Percentiles rank a stretch among this genome's conserved stretches.
These are phyloP conservation scores for Spathaspora gorwiae DNA, from an alignment of 805 yeast genomes.

Conservation along the genomic window DNA sequence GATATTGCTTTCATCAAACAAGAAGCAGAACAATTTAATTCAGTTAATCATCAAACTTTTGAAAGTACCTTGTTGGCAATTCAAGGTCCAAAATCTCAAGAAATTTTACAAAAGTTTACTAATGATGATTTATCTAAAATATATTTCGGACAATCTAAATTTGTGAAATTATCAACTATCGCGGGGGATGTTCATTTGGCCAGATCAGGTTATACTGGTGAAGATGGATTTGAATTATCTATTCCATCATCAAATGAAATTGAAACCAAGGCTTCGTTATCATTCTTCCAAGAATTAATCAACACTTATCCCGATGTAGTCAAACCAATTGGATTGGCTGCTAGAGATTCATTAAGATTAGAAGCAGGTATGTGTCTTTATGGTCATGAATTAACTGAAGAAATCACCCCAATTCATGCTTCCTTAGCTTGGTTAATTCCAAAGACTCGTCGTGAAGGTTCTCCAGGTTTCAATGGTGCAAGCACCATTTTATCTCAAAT, in stretches of 20 bases:
- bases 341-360: conserved; percentile 88
- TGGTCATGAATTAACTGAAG: conserved; percentile 84
- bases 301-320: conserved; percentile 50
- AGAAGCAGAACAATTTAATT: conserved; percentile 40
- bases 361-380: conserved; percentile 99
- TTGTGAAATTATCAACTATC: conserved; percentile 34
- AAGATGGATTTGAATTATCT: conserved; percentile 94
- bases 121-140: conserved; percentile 53
- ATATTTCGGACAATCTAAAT: conserved; percentile 68
- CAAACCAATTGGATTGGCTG: conserved; percentile 93
- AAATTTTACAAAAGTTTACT: conserved; percentile 60
- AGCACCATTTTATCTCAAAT: conserved; percentile 66
- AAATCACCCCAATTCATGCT: conserved; percentile 82
- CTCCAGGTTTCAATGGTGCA: conserved; percentile 69
- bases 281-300: conserved; percentile 58
- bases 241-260: conserved; percentile 48
- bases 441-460: conserved; percentile 59
- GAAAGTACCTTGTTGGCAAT: conserved; percentile 80
- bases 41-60: conserved; percentile 42
- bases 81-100: conserved; percentile 88
- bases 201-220: conserved; percentile 97
- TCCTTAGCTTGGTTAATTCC: conserved; percentile 87
- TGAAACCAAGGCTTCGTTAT: conserved; percentile 43
- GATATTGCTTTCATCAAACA: conserved; percentile 62
- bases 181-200: conserved; percentile 65